phyloP scores from a whole-genome alignment of 371 early-diverging fungal species.

The Blakeslea trispora region DNA sequence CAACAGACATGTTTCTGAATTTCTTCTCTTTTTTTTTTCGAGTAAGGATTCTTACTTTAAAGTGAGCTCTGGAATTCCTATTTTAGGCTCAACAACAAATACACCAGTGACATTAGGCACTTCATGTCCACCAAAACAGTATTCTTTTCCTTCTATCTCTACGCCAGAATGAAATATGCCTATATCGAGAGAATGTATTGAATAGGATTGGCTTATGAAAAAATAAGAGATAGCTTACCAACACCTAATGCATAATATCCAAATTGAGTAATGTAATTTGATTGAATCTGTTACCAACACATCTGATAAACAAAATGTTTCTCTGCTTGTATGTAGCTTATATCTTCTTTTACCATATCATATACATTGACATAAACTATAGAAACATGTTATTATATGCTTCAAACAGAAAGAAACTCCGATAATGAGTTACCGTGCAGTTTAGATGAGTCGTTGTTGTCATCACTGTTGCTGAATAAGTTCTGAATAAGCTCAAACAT shows the following conservation, averaged over 20 bases:
- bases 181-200: slow-evolving; percentile 9
- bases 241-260: slow-evolving; percentile 55
- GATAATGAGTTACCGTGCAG: slow-evolving; percentile 10
- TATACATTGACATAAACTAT: slow-evolving; percentile 50
- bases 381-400: too few relatives aligned
- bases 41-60: slow-evolving; percentile 52
- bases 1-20: neutral
- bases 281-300: slow-evolving; percentile 34
- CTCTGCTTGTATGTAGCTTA: too few relatives aligned
- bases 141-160: slow-evolving; percentile 55
- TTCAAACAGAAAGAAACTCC: too few relatives aligned
- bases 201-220: neutral
- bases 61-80: slow-evolving; percentile 53
- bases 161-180: slow-evolving; percentile 64
- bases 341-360: slow-evolving; percentile 51
- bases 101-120: slow-evolving; percentile 52
- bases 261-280: slow-evolving; percentile 45
- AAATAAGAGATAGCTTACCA: slow-evolving; percentile 27
- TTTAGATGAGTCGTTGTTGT: slow-evolving; percentile 7
- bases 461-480: neutral
- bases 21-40: neutral
- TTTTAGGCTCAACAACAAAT: slow-evolving; percentile 53
- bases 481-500: slow-evolving; percentile 15
- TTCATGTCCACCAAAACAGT: slow-evolving; percentile 63
- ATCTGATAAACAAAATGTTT: neutral